Evolutionary conservation across 164 flowering plant species (phyloP), one percentile per base, ranked within the genome.

Genomic region (Stephania cephalantha): DNA sequence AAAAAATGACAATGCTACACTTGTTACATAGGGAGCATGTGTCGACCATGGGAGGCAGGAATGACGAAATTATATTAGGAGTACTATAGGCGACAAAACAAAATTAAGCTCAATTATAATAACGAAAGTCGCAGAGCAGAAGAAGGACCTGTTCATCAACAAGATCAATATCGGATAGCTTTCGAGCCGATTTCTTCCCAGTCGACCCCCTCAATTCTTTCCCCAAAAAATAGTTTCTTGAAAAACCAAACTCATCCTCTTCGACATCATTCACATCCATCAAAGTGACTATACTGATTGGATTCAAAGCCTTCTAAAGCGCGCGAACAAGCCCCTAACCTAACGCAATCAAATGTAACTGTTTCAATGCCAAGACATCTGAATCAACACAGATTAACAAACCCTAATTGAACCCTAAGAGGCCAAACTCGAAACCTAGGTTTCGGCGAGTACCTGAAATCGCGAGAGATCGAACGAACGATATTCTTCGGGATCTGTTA

Each of bases 171-270:
- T 93, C 99, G 4, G 93, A 87, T 30, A 95, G 85, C 79, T 90
- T 95, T 67, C 71, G 80, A 31, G 87, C 45, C 1, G 96, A 92
- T 88, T 88, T 95, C 86, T 90, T 95, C n/a, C 80, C 81, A 0
- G 25, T 25, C 25, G 97, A 84, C 9, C 90, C 87, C 7, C 86
- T 83, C 77, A 85, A 79, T 74, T 95, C 99, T 83, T 94, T 93
- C 5, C 98, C 93, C 13, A 95, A 86, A 74, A 94, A 83, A 67
- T 83, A 83, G 45, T 95, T 95, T 75, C 98, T 86, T 1, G 98
- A 90, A 85, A 95, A 95, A 58, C 88, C 97, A 30, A 88, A 92
- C 76, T 93, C 99, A 9, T 90, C 95, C 15, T 90, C 98, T 0
- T 89, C 97, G 10, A 22, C 79, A 7, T 87, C 87, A 29, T 77